Percentiles rank a stretch among this genome's conserved stretches.
Evolutionary conservation across 2,329 filamentous ascomycete genomes (phyloP).

Genomic region (Penicillium sp.): DNA sequence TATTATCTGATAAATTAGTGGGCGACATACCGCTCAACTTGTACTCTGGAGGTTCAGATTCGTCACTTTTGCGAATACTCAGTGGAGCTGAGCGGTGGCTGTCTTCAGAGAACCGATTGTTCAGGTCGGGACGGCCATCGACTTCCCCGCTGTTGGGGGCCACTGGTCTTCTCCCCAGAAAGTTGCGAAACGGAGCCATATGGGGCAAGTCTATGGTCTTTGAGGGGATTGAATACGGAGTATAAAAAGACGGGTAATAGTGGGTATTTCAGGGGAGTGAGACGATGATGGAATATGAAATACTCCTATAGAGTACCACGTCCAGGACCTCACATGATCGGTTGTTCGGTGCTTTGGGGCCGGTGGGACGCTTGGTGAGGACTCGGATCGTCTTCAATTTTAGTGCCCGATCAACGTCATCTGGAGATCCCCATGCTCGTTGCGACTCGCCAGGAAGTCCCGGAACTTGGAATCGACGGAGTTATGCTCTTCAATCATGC

Average conservation of each 20-base stretch:
- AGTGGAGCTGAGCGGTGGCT: constrained; percentile 53
- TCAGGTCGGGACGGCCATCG: constrained; percentile 58
- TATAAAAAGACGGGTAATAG: background rate
- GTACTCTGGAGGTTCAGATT: constrained; percentile 74
- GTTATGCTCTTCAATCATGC: background rate
- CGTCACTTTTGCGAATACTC: constrained; percentile 65
- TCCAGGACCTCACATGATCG: constrained; percentile 15
- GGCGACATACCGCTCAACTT: constrained; percentile 73
- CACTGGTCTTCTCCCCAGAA: constrained; percentile 68
- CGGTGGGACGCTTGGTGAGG: constrained; percentile 5
- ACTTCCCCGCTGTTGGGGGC: constrained; percentile 41
- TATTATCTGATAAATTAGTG: background rate
- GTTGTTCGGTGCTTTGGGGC: constrained; percentile 6
- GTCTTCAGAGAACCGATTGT: constrained; percentile 51
- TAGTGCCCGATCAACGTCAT: constrained; percentile 9
- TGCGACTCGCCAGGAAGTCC: background rate
- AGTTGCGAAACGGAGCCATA: constrained; percentile 74
- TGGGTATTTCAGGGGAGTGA: background rate
- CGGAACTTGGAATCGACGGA: background rate
- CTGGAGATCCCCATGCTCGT: background rate
- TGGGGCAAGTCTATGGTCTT: background rate
- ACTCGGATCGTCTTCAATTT: background rate
- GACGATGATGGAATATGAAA: background rate
- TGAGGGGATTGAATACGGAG: background rate
- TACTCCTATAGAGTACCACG: constrained; percentile 9